Base-by-base conservation (phyloP, 2,329 filamentous ascomycete species). In the Polytolypa hystricis region DNA sequence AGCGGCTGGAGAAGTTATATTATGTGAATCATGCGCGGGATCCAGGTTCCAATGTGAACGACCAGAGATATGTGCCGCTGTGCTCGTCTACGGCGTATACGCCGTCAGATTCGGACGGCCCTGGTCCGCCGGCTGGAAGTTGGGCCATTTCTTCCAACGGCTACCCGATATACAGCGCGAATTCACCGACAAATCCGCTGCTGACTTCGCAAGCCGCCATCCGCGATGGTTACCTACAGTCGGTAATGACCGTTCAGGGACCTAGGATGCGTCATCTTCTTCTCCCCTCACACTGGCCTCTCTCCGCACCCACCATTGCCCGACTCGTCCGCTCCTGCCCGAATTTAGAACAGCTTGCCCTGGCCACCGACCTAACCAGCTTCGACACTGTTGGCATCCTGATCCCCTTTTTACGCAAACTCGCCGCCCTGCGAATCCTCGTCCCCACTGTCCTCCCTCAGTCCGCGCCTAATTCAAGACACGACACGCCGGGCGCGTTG, bases 331-430 rank as follows among this genome's bases (percentile, higher is more conserved):
- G 68, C 33, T 56, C 56, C 7, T 74, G 72, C 40, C 72, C 74
- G 0, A 65, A 75, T 36, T 56, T 79, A 10, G 72, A 76, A 42
- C 73, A 79, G 46, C 56, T 79, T 1, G 72, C 65, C 17, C 55
- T 77, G 15, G 65, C 70, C 5, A 58, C 70, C 11, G 57, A 66
- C 8, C 44, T 58, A 11, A 51, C 52, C 23, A 57, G 56, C 44
- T 51, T 65, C 47, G 56, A 66, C 8, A 53, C 57, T 9, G 35
- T 64, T 14, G 47, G 52, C 5, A 43, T 64, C 30, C 46, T 65
- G 8, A 46, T 62, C 20, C 63, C 63, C 21, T 58, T 61, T 40
- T 54, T 64, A 27, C 52, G 56, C 5, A 61, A 64, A 9, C 45
- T 64, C 5, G 47, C 47, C 15, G 62, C 61, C 0, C 36, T 67